Percentiles rank a stretch among this genome's conserved stretches.
Conservation (phyloP, 352 stramenopile species). For the Globisporangium acanthophoron region DNA sequence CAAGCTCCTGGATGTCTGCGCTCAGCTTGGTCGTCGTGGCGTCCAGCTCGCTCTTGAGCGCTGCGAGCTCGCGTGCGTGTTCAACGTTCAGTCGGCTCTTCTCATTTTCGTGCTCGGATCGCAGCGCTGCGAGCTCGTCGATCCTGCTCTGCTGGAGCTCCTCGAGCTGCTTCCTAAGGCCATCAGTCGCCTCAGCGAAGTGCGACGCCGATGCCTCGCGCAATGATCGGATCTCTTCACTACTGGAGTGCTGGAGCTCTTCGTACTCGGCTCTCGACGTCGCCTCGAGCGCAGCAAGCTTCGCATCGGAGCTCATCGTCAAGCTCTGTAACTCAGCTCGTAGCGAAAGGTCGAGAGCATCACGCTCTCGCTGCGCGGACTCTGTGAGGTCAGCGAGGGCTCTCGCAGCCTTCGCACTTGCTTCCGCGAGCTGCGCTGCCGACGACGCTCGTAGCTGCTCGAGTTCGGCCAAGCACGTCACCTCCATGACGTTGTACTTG, state of each 20-base stretch:
- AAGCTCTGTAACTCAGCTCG: neutral
- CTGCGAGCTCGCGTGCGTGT: constrained; percentile 16
- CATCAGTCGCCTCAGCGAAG: constrained; percentile 18
- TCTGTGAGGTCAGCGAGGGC: constrained; percentile 3
- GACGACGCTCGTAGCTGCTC: constrained; percentile 26
- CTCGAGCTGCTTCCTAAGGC: constrained; percentile 21
- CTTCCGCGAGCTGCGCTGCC: constrained; percentile 13
- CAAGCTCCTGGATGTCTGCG: constrained; percentile 19
- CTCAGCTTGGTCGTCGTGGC: constrained; percentile 7
- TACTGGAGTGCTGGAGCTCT: constrained; percentile 18
- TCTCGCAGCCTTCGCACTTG: neutral
- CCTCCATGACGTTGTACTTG: constrained; percentile 23
- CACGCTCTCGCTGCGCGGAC: constrained; percentile 3
- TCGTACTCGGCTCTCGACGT: constrained; percentile 17
- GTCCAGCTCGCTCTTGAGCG: constrained; percentile 17
- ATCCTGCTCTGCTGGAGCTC: constrained; percentile 20
- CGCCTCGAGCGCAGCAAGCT: constrained; percentile 20
- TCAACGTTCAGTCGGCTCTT: constrained; percentile 17
- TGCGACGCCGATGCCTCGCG: constrained; percentile 17
- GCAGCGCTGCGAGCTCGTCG: constrained; percentile 18
- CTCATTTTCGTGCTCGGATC: constrained; percentile 15
- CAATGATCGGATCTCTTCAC: constrained; percentile 20
- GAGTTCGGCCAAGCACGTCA: constrained; percentile 27
- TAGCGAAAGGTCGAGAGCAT: neutral
- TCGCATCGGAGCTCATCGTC: constrained; percentile 12